phyloP scores from a whole-genome alignment of 306 rosid species.

The Cucurbita ficifolia region DNA sequence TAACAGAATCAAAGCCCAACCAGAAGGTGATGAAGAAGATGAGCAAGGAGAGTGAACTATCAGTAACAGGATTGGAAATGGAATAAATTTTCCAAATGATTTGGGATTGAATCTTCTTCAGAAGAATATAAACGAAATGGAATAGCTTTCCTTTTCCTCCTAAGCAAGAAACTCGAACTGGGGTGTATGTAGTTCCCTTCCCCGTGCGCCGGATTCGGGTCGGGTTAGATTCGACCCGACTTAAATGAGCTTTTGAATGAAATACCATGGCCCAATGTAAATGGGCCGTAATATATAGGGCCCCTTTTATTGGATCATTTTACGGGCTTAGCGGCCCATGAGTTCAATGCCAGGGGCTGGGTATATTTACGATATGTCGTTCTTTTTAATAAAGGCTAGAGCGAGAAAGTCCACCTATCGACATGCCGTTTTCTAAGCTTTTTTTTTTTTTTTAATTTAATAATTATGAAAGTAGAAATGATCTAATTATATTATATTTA shows the following conservation, averaged over 20 bases:
- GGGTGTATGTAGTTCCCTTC: background rate
- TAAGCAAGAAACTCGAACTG: conserved; percentile 18
- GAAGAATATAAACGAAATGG: background rate
- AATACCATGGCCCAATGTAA: background rate
- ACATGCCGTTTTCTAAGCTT: no score
- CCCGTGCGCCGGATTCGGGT: background rate
- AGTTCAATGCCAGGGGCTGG: background rate
- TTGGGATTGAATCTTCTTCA: background rate
- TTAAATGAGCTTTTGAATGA: background rate
- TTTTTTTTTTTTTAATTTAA: no score
- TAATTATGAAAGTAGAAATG: no score
- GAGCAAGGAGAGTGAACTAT: background rate
- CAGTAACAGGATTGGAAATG: background rate
- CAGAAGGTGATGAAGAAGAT: background rate
- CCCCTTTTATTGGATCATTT: background rate
- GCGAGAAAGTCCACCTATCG: no score
- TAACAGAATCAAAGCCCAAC: conserved; percentile 19
- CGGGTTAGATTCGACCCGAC: background rate
- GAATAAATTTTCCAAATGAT: background rate
- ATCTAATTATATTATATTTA: no score
- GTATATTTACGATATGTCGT: background rate
- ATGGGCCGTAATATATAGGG: background rate
- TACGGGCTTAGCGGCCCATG: no score
- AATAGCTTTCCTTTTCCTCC: conserved; percentile 16
- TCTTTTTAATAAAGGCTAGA: no score